Evolutionary conservation across 1,139 yeast genomes (phyloP).

Genomic region (Protomyces lactucae-debilis): DNA sequence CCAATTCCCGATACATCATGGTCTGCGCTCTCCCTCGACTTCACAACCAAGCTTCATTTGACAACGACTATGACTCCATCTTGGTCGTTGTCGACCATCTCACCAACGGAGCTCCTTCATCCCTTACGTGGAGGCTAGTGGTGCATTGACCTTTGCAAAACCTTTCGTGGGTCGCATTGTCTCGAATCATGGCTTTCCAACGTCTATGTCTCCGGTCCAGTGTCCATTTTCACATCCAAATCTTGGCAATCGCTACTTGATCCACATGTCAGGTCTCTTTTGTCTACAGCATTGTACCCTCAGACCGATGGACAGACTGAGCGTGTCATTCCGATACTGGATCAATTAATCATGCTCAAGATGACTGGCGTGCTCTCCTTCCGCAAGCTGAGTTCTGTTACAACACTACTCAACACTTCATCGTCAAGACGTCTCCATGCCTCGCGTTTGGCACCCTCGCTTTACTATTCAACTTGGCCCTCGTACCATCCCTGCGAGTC

Average conservation of each 20-base stretch:
- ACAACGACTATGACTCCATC: slow-evolving; percentile 15
- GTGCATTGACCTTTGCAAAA: neutral
- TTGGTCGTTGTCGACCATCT: slow-evolving; percentile 22
- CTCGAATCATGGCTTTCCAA: slow-evolving; percentile 2
- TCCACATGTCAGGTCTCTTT: neutral
- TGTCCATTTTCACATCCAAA: slow-evolving; percentile 7
- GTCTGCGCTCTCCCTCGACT: slow-evolving; percentile 26
- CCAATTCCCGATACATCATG: slow-evolving; percentile 17
- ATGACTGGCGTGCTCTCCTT: slow-evolving; percentile 31
- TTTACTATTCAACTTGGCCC: neutral
- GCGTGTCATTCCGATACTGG: slow-evolving; percentile 35
- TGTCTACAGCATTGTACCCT: slow-evolving; percentile 31
- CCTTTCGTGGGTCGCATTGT: neutral
- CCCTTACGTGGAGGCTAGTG: neutral
- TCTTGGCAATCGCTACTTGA: slow-evolving; percentile 13
- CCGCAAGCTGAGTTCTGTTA: slow-evolving; percentile 32
- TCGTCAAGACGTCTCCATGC: no score
- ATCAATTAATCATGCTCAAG: slow-evolving; percentile 31
- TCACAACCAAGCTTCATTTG: slow-evolving; percentile 21
- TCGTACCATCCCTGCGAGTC: neutral
- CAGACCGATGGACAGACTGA: no score
- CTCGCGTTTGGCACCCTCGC: neutral
- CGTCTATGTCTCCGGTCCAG: slow-evolving; percentile 9
- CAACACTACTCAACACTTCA: slow-evolving; percentile 23
- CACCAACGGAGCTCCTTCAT: slow-evolving; percentile 24